These are phyloP conservation scores for Aspergillus fischeri DNA, from an alignment of 2,329 filamentous ascomycete species.

Conservation along the genomic window DNA sequence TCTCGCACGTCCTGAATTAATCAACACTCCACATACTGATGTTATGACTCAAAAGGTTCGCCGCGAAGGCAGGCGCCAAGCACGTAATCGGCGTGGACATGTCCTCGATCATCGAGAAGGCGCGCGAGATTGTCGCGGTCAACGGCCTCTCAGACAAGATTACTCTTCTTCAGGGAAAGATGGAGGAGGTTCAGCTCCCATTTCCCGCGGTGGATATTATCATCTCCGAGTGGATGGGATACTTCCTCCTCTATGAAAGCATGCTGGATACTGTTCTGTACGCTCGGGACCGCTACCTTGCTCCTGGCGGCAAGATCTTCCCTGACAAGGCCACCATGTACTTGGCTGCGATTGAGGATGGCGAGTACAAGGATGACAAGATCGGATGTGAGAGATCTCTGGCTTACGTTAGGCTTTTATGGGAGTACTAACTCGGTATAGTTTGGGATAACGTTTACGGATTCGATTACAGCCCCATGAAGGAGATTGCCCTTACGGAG, in stretches of 20 bases:
- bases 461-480: constrained; percentile 93
- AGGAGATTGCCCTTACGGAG: constrained; percentile 88
- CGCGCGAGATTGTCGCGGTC: constrained; percentile 83
- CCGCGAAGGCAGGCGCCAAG: constrained; percentile 90
- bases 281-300: constrained; percentile 87
- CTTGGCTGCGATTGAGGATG: constrained; percentile 94
- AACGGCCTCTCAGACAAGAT: constrained; percentile 96
- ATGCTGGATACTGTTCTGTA: constrained; percentile 99
- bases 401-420: not conserved
- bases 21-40: constrained; percentile 12
- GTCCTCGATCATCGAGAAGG: constrained; percentile 99
- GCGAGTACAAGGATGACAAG: constrained; percentile 99
- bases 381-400: constrained; percentile 75
- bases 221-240: constrained; percentile 99
- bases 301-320: constrained; percentile 87
- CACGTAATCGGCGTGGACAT: constrained; percentile 99
- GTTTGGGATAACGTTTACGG: constrained; percentile 99
- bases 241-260: constrained; percentile 97
- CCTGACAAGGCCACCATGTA: constrained; percentile 98
- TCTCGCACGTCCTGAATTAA: constrained; percentile 1
- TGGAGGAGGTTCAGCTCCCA: constrained; percentile 95
- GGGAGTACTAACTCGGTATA: constrained; percentile 41
- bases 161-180: constrained; percentile 96
- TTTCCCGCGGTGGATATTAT: constrained; percentile 98
- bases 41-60: constrained; percentile 65